A percentile compares a stretch with the other conserved stretches of the same genome.
Evolutionary conservation across 805 yeast genomes (phyloP).

Genomic region (Candida alai): DNA sequence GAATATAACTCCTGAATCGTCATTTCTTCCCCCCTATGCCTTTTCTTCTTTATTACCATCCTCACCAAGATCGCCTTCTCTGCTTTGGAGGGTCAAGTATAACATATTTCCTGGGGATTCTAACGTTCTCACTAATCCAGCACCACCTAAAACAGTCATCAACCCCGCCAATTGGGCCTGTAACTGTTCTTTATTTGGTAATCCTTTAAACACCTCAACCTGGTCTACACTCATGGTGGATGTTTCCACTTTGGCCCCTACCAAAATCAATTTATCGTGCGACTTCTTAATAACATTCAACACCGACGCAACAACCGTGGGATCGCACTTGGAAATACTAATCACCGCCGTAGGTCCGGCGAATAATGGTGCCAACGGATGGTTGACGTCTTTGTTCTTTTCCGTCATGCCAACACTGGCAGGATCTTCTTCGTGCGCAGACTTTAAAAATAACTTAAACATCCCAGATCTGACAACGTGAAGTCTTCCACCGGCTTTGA

Average conservation of each 20-base stretch:
- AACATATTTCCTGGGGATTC: conserved; percentile 63
- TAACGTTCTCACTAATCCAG: conserved; percentile 80
- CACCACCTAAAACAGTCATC: conserved; percentile 82
- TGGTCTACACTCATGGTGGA: conserved; percentile 49
- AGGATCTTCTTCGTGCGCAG: conserved; percentile 69
- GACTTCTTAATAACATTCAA: conserved; percentile 58
- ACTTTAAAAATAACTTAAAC: conserved; percentile 73
- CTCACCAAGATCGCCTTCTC: conserved; percentile 31
- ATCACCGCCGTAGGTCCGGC: conserved; percentile 86
- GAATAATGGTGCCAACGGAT: conserved; percentile 69
- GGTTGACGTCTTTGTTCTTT: conserved; percentile 43
- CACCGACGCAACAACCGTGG: conserved; percentile 59
- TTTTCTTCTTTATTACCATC: conserved; percentile 13
- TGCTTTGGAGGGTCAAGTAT: conserved; percentile 68
- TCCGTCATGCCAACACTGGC: conserved; percentile 52
- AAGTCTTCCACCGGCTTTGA: conserved; percentile 63
- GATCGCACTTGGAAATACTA: conserved; percentile 64
- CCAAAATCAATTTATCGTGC: conserved; percentile 69
- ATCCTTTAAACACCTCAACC: conserved; percentile 61
- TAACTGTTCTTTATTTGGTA: conserved; percentile 68
- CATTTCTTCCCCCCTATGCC: conserved; percentile 4
- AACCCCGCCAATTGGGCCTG: conserved; percentile 82
- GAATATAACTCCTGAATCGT: not conserved
- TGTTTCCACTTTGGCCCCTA: conserved; percentile 82
- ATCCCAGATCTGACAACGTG: conserved; percentile 65